Base-by-base conservation (phyloP, 140 eudicot genomes). In the Cichorium intybus region DNA sequence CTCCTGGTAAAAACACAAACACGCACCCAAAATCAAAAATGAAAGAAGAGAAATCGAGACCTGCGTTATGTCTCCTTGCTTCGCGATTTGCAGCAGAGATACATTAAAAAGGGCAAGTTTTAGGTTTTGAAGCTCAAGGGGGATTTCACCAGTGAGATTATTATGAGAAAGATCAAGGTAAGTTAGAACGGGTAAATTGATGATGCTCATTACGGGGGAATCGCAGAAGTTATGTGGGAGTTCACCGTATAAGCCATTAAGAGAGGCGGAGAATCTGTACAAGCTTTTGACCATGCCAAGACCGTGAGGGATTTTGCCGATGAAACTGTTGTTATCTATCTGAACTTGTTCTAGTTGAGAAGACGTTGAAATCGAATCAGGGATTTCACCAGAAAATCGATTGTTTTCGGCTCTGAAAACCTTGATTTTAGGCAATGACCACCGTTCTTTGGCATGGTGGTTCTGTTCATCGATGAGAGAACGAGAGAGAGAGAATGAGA, bases 81-180 rank as follows among this genome's bases (percentile, higher is more conserved):
- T n/a, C n/a, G n/a, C n/a, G n/a, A n/a, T n/a, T n/a, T n/a, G n/a
- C n/a, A n/a, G n/a, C n/a, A n/a, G n/a, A n/a, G 97, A 91, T 0
- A 91, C 97, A 79, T 91, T 91, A 34, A 91, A 91, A 17, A 91
- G 82, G 22, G 97, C 97, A 69, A 91, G 92, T 76, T 91, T 91
- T 73, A 87, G 62, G 68, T 85, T 87, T 70, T 85, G 92, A 69
- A 91, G 96, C 72, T 85, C 91, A 46, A 65, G 75, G 66, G 96
- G 97, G 71, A 91, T 87, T 62, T 79, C 68, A 56, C 96, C 97
- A 24, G 95, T 85, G 60, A 91, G 96, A 51, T 80, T 91, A 41
- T 91, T 91, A 27, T 71, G 84, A 5, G 96, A 91, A 71, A 91
- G 92, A 85, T 91, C 96, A 64, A 91, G 87, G 76, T 87, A 91